phyloP scores from a whole-genome alignment of 129 eudicot genomes.

The Smallanthus sonchifolius region DNA sequence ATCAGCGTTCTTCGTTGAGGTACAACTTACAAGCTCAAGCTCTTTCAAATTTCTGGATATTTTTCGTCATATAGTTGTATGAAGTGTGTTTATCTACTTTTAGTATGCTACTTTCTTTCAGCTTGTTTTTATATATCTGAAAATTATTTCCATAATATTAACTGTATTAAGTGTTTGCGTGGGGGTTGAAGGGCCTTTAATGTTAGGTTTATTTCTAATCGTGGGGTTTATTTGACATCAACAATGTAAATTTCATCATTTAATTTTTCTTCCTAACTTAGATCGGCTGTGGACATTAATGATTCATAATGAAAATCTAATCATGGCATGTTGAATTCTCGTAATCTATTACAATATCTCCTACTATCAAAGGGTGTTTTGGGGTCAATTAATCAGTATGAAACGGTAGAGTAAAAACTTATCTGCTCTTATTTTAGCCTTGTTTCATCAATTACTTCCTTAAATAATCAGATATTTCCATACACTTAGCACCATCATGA shows the following conservation, averaged over 20 bases:
- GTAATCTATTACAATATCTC: not conserved
- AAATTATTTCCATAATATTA: not conserved
- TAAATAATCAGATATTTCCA: not conserved
- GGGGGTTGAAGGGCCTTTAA: conserved; percentile 17
- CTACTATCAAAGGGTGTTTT: no score
- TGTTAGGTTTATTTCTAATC: conserved; percentile 27
- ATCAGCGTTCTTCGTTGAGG: conserved; percentile 25
- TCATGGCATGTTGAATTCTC: not conserved
- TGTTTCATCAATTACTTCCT: not conserved
- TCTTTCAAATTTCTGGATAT: not conserved
- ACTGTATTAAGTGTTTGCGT: conserved; percentile 14
- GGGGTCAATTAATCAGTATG: not conserved
- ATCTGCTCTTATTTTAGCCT: not conserved
- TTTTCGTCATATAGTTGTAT: not conserved
- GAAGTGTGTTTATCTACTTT: not conserved
- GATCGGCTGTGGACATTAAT: not conserved
- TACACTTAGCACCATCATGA: not conserved
- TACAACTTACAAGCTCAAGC: not conserved
- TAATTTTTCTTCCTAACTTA: not conserved
- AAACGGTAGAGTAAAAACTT: not conserved
- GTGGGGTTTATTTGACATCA: not conserved
- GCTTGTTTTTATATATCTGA: not conserved
- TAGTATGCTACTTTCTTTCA: conserved; percentile 5
- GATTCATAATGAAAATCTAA: conserved; percentile 1
- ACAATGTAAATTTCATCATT: not conserved